Conservation (phyloP, 2,329 filamentous ascomycete genomes). For the Periconia sp. region DNA sequence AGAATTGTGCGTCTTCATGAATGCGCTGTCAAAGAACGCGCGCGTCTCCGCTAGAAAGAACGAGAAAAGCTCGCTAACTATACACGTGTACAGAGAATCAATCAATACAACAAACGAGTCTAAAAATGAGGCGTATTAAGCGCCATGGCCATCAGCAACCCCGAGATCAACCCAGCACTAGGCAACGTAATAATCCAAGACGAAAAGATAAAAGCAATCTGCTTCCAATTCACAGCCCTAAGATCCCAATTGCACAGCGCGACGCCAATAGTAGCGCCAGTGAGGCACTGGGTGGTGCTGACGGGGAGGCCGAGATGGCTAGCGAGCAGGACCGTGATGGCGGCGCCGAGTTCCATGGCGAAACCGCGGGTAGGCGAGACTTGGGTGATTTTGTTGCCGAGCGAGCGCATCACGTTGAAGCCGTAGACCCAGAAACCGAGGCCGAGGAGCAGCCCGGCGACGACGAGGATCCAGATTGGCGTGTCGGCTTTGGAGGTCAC, state of each 20-base stretch:
- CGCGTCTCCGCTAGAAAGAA: too few species aligned
- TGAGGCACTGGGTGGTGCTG: conserved; percentile 68
- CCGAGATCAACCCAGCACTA: conserved; percentile 38
- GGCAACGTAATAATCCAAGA: conserved; percentile 52
- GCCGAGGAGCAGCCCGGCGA: conserved; percentile 60
- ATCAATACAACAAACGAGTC: too few species aligned
- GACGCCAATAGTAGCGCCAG: conserved; percentile 73
- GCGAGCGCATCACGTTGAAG: conserved; percentile 55
- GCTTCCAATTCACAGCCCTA: conserved; percentile 70
- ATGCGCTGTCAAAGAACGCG: too few species aligned
- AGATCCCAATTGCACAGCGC: conserved; percentile 71
- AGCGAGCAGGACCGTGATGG: conserved; percentile 73
- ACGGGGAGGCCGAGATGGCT: conserved; percentile 73
- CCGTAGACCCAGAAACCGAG: conserved; percentile 52
- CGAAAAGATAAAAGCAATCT: conserved; percentile 64
- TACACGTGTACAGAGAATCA: too few species aligned
- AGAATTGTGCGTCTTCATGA: too few species aligned
- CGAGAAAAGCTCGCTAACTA: too few species aligned
- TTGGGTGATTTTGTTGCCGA: conserved; percentile 74
- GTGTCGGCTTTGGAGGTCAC: conserved; percentile 64
- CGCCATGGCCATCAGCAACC: conserved; percentile 40
- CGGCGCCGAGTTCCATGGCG: conserved; percentile 77
- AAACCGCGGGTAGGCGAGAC: conserved; percentile 59
- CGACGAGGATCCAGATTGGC: conserved; percentile 71
- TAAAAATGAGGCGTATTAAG: conserved; percentile 41